Percentiles rank a stretch among this genome's conserved stretches.
These are phyloP conservation scores for Tolypocladium inflatum DNA, from an alignment of 2,329 filamentous ascomycete genomes.

Conservation along the genomic window DNA sequence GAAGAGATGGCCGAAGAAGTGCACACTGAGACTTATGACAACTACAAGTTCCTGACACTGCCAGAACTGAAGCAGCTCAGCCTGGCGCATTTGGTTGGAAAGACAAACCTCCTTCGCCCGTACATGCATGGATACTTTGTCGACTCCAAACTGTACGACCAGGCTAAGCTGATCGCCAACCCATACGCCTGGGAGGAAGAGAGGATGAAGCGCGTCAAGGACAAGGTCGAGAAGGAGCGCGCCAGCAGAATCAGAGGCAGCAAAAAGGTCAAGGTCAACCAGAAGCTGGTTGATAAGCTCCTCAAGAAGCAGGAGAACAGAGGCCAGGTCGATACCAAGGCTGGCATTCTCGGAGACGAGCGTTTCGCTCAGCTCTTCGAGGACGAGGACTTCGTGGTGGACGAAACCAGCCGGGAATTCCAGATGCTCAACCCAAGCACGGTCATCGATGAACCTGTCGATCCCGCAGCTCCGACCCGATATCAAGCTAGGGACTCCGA, in stretches of 20 bases:
- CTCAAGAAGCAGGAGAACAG: constrained; percentile 55
- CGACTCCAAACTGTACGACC: constrained; percentile 87
- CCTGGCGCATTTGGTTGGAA: constrained; percentile 80
- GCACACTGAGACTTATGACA: constrained; percentile 82
- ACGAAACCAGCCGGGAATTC: constrained; percentile 84
- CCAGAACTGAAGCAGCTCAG: constrained; percentile 79
- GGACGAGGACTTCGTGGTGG: constrained; percentile 85
- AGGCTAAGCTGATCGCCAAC: constrained; percentile 85
- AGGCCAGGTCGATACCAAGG: constrained; percentile 46
- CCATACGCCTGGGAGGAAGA: constrained; percentile 93
- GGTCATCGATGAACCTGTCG: constrained; percentile 24
- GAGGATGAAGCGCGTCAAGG: constrained; percentile 79
- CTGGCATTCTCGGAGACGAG: constrained; percentile 67
- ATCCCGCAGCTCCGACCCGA: constrained; percentile 23
- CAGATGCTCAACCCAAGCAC: constrained; percentile 83
- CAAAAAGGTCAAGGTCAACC: constrained; percentile 97
- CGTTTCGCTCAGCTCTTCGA: constrained; percentile 88
- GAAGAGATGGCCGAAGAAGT: constrained; percentile 94
- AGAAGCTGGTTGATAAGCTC: constrained; percentile 66
- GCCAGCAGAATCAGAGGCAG: constrained; percentile 86
- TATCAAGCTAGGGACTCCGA: constrained; percentile 32
- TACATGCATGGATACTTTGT: constrained; percentile 99
- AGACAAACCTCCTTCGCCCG: constrained; percentile 78
- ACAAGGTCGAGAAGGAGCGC: constrained; percentile 96
- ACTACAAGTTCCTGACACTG: constrained; percentile 94